Evolutionary conservation across 2,329 filamentous ascomycete genomes (phyloP), one percentile per base, ranked within the genome.

Genomic region (Madurella fahalii): DNA sequence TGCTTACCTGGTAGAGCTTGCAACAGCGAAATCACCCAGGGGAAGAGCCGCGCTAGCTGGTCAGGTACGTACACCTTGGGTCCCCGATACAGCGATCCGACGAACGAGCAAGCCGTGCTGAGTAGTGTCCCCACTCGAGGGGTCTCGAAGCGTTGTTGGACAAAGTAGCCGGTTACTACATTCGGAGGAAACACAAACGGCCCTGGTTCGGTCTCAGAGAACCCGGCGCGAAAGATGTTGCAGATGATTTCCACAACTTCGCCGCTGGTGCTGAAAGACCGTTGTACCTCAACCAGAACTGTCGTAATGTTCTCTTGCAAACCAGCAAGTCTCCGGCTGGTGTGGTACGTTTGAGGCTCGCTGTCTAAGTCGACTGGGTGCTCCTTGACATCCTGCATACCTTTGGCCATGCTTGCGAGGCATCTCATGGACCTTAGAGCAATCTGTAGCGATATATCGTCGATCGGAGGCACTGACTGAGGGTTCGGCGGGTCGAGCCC

Each of bases 241-340:
- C 89, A 94, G 34, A 86, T 83, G 4, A 82, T 77, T 64, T 92
- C 88, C 18, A 87, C 78, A 11, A 90, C 79, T 61, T 92, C 89
- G 18, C 82, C 79, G 54, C 81, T 83, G 2, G 70, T 71, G 3
- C 75, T 77, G 44, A 90, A 85, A 0, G 80, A 65, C 2, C 65
- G 58, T 56, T 80, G 78, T 4, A 79, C 59, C n/a, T 74, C 70
- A 11, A 73, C 67, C 34, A 83, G 68, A 12, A 80, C 72, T 5
- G 67, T 66, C 57, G 81, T 69, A 8, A 81, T 73, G n/a, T 70
- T 71, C 15, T 66, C 64, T 53, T 84, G 80, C 8, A 80, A 64
- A 30, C 64, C 59, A 2, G 54, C 56, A 1, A 72, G 64, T 49
- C 45, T 64, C 50, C 44, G 67, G 56, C 47, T 63, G 32, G 40